These are phyloP conservation scores for Cylindrotheca closterium DNA, from an alignment of 108 stramenopile genomes.

Conservation along the genomic window DNA sequence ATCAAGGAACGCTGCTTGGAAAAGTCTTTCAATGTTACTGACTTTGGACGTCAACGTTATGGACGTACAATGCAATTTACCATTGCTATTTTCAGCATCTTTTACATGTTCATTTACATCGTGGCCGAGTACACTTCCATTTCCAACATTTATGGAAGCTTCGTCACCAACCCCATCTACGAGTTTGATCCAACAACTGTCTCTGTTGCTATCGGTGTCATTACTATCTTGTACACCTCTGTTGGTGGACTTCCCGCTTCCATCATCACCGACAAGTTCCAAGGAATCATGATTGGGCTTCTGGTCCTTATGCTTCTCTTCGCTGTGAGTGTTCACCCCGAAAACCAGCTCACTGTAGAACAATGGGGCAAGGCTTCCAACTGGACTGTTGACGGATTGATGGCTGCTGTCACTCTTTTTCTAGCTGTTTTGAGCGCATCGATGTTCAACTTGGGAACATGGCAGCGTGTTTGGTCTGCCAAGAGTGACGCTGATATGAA, in stretches of 20 bases:
- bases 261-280: conserved; percentile 76
- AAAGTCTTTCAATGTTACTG: too few relatives aligned
- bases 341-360: conserved; percentile 54
- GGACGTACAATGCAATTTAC: conserved; percentile 75
- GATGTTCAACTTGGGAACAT: conserved; percentile 73
- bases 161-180: too few relatives aligned
- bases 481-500: conserved; percentile 49
- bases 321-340: conserved; percentile 45
- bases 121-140: too few relatives aligned
- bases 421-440: conserved; percentile 69
- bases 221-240: conserved; percentile 70
- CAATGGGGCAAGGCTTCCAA: conserved; percentile 63
- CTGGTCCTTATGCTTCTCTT: conserved; percentile 73
- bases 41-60: too few relatives aligned
- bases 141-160: conserved; percentile 77
- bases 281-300: conserved; percentile 59
- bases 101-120: too few relatives aligned
- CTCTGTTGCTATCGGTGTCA: conserved; percentile 50
- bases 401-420: conserved; percentile 62
- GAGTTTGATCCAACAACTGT: too few relatives aligned
- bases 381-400: conserved; percentile 62
- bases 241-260: conserved; percentile 70
- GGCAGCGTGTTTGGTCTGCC: conserved; percentile 83
- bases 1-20: too few relatives aligned
- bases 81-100: too few relatives aligned